Percentiles rank a stretch among this genome's conserved stretches.
phyloP scores from a whole-genome alignment of 768 basidiomycete species.

The Polyporus arcularius region DNA sequence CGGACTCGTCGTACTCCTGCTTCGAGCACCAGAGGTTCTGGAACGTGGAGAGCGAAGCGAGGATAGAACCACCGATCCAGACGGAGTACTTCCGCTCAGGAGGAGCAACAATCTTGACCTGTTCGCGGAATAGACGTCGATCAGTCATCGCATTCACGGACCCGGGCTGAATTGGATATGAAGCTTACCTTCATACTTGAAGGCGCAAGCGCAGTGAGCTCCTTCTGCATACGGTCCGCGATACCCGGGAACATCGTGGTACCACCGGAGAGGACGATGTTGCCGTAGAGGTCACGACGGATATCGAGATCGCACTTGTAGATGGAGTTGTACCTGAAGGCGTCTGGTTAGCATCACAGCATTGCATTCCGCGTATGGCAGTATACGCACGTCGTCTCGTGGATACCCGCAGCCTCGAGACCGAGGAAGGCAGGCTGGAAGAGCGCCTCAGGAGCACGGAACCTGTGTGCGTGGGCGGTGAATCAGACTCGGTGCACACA shows the following conservation, averaged over 20 bases:
- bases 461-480: constrained; percentile 35
- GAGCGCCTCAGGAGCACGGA: constrained; percentile 92
- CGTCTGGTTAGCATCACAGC: background rate
- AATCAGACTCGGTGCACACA: constrained; percentile 27
- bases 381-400: constrained; percentile 73
- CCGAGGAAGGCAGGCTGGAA: constrained; percentile 93
- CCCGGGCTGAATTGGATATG: background rate
- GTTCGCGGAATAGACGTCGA: background rate
- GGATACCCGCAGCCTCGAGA: constrained; percentile 70
- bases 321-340: constrained; percentile 68
- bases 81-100: constrained; percentile 73
- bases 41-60: constrained; percentile 64
- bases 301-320: constrained; percentile 69
- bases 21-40: constrained; percentile 68
- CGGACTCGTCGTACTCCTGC: constrained; percentile 62
- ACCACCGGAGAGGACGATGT: constrained; percentile 64
- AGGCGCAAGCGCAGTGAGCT: constrained; percentile 64
- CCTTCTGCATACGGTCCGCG: constrained; percentile 72
- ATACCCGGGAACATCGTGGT: constrained; percentile 67
- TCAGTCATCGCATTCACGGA: background rate
- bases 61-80: constrained; percentile 55
- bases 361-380: background rate
- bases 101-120: constrained; percentile 66
- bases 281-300: constrained; percentile 55
- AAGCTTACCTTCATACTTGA: constrained; percentile 60